phyloP scores from a whole-genome alignment of 345 rosid genomes.

The Hibiscus tridactylites region DNA sequence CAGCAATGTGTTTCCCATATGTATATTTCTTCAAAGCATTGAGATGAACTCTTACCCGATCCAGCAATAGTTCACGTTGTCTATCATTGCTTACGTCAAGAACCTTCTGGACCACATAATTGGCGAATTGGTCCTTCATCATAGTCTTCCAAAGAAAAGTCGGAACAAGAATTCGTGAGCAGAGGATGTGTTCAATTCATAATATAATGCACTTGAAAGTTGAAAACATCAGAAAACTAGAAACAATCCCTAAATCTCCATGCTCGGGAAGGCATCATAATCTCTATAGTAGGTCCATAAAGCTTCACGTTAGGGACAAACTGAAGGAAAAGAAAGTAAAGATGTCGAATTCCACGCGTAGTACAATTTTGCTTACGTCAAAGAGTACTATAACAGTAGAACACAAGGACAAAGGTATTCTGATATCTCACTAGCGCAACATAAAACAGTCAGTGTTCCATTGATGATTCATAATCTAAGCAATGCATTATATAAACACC shows the following conservation, averaged over 20 bases:
- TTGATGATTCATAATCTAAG: not conserved
- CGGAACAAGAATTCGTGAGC: not conserved
- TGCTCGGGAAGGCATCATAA: not conserved
- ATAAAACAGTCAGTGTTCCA: not conserved
- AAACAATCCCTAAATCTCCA: not conserved
- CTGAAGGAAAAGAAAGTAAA: conserved; percentile 2
- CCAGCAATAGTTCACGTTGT: conserved; percentile 61
- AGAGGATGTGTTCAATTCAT: not conserved
- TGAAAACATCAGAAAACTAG: not conserved
- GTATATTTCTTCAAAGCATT: conserved; percentile 89
- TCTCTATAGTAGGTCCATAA: not conserved
- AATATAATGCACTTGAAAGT: not conserved
- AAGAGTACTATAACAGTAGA: not conserved
- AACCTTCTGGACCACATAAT: conserved; percentile 92
- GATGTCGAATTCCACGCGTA: not conserved
- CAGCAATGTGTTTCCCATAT: conserved; percentile 94
- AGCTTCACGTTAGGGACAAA: not conserved
- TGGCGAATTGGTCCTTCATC: conserved; percentile 99
- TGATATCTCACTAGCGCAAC: not conserved
- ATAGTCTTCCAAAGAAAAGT: conserved; percentile 40
- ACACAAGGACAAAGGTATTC: not conserved
- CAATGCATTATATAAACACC: not conserved
- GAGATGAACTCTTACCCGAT: conserved; percentile 57
- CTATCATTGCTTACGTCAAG: conserved; percentile 64
- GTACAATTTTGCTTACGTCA: not conserved